Base-by-base conservation (phyloP, 257 asterid species). In the Solanum etuberosum region DNA sequence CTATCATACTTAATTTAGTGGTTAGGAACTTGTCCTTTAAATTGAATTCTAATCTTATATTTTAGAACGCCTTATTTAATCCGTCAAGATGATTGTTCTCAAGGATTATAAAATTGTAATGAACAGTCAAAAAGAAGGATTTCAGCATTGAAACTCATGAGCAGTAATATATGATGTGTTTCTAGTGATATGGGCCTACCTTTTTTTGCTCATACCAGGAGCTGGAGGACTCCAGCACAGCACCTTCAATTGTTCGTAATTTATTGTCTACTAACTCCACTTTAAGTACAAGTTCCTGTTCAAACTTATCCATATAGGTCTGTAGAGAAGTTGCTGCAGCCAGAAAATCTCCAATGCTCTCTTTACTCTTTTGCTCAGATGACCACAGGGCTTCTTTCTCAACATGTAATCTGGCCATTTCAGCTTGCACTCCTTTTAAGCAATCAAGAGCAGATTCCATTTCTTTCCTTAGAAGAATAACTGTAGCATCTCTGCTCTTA, bases 391-490 rank as follows among this genome's bases (percentile, higher is more conserved):
- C 92, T 82, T 94, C 93, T 91, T 94, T 95, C 93, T 93, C 98
- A 54, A 38, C 63, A 16, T 63, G 88, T 91, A 95, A 83, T 86
- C 71, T 89, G 84, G 89, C 93, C 93, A 97, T 94, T 93, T 95
- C 95, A 48, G 90, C 88, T 90, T 94, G 92, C 92, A 97, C 92
- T 74, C 88, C 94, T 90, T 95, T 90, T 87, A 95, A 92, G 90
- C 93, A 93, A 87, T 89, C 89, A 68, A 94, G 94, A 83, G 98
- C 95, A 88, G 89, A 90, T 91, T 93, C 96, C 51, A 94, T 89
- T 93, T 95, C 99, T 88, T 91, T 92, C 91, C 91, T 93, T 88
- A 95, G 91, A 87, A 91, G 95, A 90, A 87, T 43, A 88, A 93
- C 91, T 68, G 95, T 90, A 81, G 91, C 87, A 63, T 96, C 94